A percentile compares a stretch with the other conserved stretches of the same genome.
These are phyloP conservation scores for Fraxinus xanthoxyloides DNA, from an alignment of 305 asterid genomes.

Conservation along the genomic window DNA sequence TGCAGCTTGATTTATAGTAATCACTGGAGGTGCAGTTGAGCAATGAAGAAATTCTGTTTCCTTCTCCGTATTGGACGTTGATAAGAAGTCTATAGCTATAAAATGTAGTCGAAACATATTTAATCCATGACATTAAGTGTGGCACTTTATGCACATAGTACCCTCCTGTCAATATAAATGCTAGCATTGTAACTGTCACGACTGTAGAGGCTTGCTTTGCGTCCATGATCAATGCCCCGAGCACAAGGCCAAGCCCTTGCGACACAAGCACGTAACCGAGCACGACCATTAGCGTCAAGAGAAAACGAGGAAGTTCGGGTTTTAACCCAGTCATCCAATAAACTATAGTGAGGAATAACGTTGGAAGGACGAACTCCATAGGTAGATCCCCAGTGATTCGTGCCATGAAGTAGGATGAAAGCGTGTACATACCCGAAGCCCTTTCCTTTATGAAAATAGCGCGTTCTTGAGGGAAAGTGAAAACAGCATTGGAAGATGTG, in stretches of 20 bases:
- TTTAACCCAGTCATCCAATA: constrained; percentile 94
- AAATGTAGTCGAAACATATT: constrained; percentile 74
- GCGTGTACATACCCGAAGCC: constrained; percentile 85
- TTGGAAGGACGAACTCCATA: constrained; percentile 86
- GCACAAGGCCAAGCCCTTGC: constrained; percentile 77
- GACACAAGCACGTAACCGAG: constrained; percentile 78
- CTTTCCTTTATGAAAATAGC: constrained; percentile 78
- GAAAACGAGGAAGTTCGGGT: constrained; percentile 56
- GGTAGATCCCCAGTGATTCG: constrained; percentile 74
- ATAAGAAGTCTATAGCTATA: constrained; percentile 69
- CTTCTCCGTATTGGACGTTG: constrained; percentile 76
- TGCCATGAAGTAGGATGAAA: constrained; percentile 84
- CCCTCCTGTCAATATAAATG: constrained; percentile 82
- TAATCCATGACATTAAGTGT: constrained; percentile 62
- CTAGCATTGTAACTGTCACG: constrained; percentile 80
- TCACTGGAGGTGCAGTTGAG: constrained; percentile 49
- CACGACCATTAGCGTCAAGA: constrained; percentile 47
- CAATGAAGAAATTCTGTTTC: constrained; percentile 42
- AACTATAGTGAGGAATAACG: constrained; percentile 58
- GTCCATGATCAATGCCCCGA: constrained; percentile 89
- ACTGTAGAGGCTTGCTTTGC: constrained; percentile 87
- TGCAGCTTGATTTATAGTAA: constrained; percentile 45
- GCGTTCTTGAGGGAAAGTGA: constrained; percentile 82
- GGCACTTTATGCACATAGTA: constrained; percentile 84
- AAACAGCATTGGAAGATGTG: constrained; percentile 70